phyloP scores from a whole-genome alignment of 2,329 filamentous ascomycete species.

The Fusarium abutilonis region DNA sequence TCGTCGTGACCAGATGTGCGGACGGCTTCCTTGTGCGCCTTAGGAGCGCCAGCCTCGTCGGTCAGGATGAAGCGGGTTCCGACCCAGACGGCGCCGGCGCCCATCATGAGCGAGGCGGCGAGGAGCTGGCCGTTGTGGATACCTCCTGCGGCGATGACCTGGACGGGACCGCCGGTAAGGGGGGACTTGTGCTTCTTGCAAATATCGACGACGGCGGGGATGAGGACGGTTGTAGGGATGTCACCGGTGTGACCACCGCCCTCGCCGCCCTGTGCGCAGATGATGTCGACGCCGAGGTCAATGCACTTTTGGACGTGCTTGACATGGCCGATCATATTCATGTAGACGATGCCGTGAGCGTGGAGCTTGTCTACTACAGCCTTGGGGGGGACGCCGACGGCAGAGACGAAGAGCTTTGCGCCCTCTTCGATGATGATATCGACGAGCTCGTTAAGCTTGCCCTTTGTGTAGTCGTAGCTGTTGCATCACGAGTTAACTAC shows the following conservation, averaged over 20 bases:
- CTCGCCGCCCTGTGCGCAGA: slow-evolving; percentile 98
- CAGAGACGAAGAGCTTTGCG: slow-evolving; percentile 93
- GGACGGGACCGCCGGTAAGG: slow-evolving; percentile 85
- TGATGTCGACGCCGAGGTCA: slow-evolving; percentile 90
- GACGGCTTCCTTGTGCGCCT: slow-evolving; percentile 95
- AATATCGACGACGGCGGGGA: slow-evolving; percentile 88
- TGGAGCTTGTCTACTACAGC: slow-evolving; percentile 90
- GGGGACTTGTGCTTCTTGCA: slow-evolving; percentile 84
- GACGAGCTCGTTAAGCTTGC: slow-evolving; percentile 90
- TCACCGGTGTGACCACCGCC: slow-evolving; percentile 97
- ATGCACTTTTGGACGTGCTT: slow-evolving; percentile 99
- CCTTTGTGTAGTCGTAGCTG: slow-evolving; percentile 99
- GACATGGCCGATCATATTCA: slow-evolving; percentile 99
- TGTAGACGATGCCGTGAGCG: slow-evolving; percentile 87
- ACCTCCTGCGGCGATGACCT: slow-evolving; percentile 92
- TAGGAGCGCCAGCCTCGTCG: slow-evolving; percentile 93
- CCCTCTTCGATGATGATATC: slow-evolving; percentile 93
- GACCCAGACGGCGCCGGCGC: slow-evolving; percentile 93
- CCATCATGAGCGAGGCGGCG: slow-evolving; percentile 90
- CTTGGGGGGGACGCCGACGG: slow-evolving; percentile 92
- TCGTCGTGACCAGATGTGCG: slow-evolving; percentile 92
- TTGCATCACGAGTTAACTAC: slow-evolving; percentile 22
- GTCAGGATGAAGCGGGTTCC: slow-evolving; percentile 94
- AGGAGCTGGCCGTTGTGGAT: slow-evolving; percentile 92
- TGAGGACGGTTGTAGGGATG: slow-evolving; percentile 89